Conservation (phyloP, 2,329 filamentous ascomycete genomes). For the Fusarium humuli region DNA sequence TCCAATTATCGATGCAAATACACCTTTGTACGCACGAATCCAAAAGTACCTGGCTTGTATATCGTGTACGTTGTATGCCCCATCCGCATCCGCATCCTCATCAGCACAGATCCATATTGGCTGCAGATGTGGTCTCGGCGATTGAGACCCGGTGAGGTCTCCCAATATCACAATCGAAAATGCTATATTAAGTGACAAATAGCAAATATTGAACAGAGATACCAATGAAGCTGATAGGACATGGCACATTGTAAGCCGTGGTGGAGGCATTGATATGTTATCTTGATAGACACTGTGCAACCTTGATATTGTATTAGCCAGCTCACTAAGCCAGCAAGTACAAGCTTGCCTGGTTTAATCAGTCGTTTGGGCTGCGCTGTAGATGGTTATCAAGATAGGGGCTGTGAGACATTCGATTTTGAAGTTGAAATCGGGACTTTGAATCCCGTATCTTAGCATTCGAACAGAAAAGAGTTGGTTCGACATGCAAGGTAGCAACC, state of each 20-base stretch:
- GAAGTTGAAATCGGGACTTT: neutral
- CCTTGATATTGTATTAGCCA: slow-evolving; percentile 1
- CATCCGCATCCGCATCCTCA: slow-evolving; percentile 1
- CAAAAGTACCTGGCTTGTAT: slow-evolving; percentile 36
- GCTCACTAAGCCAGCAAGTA: neutral
- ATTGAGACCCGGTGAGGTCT: slow-evolving; percentile 19
- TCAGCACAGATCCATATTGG: slow-evolving; percentile 31
- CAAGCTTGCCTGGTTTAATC: neutral
- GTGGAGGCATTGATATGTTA: neutral
- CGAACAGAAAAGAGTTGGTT: neutral
- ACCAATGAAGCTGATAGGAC: neutral
- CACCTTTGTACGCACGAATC: slow-evolving; percentile 29
- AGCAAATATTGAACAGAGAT: neutral
- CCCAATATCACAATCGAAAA: slow-evolving; percentile 7
- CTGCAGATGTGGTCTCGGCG: slow-evolving; percentile 36
- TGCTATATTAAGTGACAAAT: slow-evolving; percentile 1
- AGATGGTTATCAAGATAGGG: slow-evolving; percentile 22
- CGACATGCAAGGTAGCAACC: neutral
- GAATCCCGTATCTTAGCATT: too few species aligned
- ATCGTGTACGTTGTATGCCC: slow-evolving; percentile 8
- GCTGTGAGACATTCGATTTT: neutral
- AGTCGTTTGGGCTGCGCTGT: slow-evolving; percentile 8
- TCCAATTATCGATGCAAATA: slow-evolving; percentile 15
- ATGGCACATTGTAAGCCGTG: neutral
- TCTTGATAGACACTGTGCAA: slow-evolving; percentile 1